Percentiles rank a stretch among this genome's conserved stretches.
phyloP scores from a whole-genome alignment of 169 alveolate species.

The Ophryocystis elektroscirrha region DNA sequence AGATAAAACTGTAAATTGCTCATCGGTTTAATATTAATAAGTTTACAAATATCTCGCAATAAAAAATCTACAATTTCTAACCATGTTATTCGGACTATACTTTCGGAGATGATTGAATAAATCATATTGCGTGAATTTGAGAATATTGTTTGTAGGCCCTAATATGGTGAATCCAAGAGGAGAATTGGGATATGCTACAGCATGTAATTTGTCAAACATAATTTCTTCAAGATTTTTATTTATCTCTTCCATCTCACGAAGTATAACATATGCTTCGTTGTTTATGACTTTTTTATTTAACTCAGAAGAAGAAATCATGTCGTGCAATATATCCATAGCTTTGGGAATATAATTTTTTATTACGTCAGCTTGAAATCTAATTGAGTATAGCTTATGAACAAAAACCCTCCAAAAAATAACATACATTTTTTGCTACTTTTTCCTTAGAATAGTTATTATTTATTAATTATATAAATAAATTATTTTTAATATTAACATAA shows the following conservation, averaged over 20 bases:
- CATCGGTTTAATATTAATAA: no score
- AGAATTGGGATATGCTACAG: slow-evolving; percentile 25
- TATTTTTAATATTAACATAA: neutral
- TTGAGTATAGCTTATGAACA: neutral
- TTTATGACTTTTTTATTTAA: slow-evolving; percentile 55
- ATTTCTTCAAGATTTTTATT: slow-evolving; percentile 66
- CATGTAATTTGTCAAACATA: slow-evolving; percentile 60
- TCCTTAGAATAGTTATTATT: neutral
- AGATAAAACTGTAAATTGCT: no score
- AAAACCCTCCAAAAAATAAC: neutral
- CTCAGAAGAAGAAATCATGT: slow-evolving; percentile 59
- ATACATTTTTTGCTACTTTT: no score
- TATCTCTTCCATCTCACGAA: slow-evolving; percentile 78
- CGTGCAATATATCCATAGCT: slow-evolving; percentile 66
- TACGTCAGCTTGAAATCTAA: slow-evolving; percentile 18
- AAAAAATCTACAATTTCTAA: no score
- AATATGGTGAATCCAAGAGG: no score
- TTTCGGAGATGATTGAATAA: no score
- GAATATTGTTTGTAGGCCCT: no score
- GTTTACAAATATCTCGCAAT: no score
- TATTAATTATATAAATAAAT: neutral
- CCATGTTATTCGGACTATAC: no score
- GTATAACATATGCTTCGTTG: slow-evolving; percentile 64
- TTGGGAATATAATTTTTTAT: slow-evolving; percentile 7
- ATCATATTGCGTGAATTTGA: no score